A percentile compares a stretch with the other conserved stretches of the same genome.
Conservation (phyloP, 257 asterid genomes). For the Salvia splendens region DNA sequence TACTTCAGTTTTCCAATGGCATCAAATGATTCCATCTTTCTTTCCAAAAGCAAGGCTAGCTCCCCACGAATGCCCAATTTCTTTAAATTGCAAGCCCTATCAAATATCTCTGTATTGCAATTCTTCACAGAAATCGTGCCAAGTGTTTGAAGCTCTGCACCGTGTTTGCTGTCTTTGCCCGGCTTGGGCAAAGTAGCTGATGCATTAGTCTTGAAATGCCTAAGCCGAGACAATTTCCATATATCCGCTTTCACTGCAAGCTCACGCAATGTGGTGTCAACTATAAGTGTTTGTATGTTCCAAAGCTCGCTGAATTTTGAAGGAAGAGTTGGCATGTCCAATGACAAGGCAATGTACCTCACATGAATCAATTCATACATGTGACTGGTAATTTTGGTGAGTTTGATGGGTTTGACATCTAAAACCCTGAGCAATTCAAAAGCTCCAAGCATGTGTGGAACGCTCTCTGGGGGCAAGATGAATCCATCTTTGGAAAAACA, state of each 20-base stretch:
- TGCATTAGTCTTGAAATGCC: conserved; percentile 20
- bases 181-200: conserved; percentile 2
- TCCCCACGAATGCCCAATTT: conserved; percentile 8
- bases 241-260: neutral
- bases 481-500: neutral
- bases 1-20: neutral
- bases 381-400: neutral
- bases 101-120: neutral
- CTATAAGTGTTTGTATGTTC: conserved; percentile 12
- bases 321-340: neutral
- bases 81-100: neutral
- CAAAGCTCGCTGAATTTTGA: neutral
- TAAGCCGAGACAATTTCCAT: conserved; percentile 8
- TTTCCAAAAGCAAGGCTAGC: neutral
- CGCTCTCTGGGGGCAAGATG: neutral
- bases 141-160: conserved; percentile 9
- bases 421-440: conserved; percentile 16
- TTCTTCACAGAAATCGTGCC: neutral
- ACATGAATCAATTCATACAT: conserved; percentile 2
- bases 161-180: neutral
- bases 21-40: neutral
- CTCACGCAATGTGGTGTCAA: neutral
- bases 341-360: neutral
- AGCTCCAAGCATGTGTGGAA: conserved; percentile 5
- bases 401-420: conserved; percentile 8